A percentile compares a stretch with the other conserved stretches of the same genome.
These are phyloP conservation scores for Diospyros kaki DNA, from an alignment of 148 eudicot genomes.

Conservation along the genomic window DNA sequence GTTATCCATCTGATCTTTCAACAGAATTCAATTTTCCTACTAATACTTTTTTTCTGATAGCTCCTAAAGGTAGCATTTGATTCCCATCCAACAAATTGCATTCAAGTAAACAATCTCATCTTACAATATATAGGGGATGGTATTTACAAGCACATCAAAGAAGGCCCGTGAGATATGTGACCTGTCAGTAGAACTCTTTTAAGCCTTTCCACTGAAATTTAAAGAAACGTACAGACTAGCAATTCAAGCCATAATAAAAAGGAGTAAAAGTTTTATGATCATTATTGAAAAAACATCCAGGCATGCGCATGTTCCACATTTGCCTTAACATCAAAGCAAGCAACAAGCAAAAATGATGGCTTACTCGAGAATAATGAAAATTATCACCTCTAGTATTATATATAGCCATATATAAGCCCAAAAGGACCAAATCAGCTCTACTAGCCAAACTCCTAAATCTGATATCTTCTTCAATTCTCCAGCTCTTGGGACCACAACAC, in stretches of 20 bases:
- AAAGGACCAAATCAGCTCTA: conserved; percentile 93
- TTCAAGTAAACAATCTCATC: no score
- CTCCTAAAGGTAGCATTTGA: background rate
- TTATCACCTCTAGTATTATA: conserved; percentile 67
- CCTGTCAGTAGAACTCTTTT: background rate
- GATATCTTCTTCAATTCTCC: conserved; percentile 93
- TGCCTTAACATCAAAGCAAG: conserved; percentile 4
- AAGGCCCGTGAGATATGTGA: background rate
- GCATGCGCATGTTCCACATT: background rate
- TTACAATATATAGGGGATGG: no score
- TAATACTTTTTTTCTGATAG: background rate
- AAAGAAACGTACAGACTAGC: background rate
- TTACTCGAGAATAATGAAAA: background rate
- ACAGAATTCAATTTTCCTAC: background rate
- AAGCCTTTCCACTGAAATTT: background rate
- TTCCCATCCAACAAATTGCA: background rate
- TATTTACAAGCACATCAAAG: background rate
- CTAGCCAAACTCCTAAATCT: conserved; percentile 92
- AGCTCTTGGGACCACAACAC: conserved; percentile 90
- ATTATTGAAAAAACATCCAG: background rate
- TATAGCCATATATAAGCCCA: conserved; percentile 97
- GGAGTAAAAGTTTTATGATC: background rate
- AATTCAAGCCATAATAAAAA: background rate
- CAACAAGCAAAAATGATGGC: conserved; percentile 13
- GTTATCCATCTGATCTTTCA: background rate